Evolutionary conservation across 148 eudicot species (phyloP).

Genomic region (Fagopyrum tataricum): DNA sequence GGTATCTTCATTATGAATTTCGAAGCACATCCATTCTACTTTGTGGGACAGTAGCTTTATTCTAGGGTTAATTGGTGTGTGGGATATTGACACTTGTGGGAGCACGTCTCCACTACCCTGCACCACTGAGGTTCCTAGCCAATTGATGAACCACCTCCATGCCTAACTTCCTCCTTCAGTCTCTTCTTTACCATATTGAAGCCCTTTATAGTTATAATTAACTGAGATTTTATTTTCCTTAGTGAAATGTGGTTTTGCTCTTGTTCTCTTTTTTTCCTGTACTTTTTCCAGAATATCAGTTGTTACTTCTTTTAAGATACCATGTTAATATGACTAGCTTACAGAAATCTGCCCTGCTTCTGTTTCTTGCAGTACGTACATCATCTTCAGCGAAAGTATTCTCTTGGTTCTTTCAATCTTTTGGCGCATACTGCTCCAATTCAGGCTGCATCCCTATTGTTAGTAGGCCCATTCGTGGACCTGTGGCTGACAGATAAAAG

Average conservation of each 20-base stretch:
- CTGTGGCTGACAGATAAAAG: conserved; percentile 33
- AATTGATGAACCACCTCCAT: neutral
- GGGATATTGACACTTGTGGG: neutral
- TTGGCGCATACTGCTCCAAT: conserved; percentile 44
- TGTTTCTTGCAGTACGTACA: conserved; percentile 41
- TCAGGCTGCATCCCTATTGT: conserved; percentile 37
- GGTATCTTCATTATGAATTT: neutral
- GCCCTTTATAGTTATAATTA: neutral
- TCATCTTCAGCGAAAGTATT: conserved; percentile 41
- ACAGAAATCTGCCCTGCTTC: neutral
- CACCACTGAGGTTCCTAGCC: neutral
- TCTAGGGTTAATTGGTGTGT: neutral
- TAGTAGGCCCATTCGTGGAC: conserved; percentile 36
- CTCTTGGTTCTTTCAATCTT: conserved; percentile 36
- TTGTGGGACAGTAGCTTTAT: neutral
- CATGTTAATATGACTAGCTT: neutral
- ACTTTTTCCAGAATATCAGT: neutral
- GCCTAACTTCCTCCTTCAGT: no score
- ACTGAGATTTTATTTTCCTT: neutral
- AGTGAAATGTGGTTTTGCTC: neutral
- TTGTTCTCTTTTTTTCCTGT: neutral
- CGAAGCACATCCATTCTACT: neutral
- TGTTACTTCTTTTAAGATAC: neutral
- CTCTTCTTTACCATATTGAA: neutral
- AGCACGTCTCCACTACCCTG: neutral